Conservation (phyloP, 2,329 filamentous ascomycete genomes). For the Alternaria sp. region DNA sequence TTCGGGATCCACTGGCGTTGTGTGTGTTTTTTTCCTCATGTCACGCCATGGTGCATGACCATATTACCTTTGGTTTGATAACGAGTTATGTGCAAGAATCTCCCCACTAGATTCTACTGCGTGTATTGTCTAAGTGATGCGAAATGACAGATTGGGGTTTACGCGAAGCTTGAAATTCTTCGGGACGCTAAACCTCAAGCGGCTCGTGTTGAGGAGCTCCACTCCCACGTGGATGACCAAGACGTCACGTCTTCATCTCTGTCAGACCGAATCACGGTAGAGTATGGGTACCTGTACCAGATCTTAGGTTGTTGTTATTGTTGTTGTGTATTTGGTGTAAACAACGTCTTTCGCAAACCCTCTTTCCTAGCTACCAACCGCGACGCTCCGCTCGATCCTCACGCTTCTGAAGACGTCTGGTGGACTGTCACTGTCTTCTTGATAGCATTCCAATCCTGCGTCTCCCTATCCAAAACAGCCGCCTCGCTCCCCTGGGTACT, state of each 20-base stretch:
- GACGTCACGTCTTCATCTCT: neutral
- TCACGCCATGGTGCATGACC: neutral
- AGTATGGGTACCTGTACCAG: neutral
- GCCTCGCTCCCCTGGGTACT: neutral
- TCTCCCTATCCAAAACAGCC: neutral
- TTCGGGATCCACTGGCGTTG: slow-evolving; percentile 3
- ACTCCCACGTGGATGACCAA: neutral
- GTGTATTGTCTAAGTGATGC: neutral
- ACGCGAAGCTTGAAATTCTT: neutral
- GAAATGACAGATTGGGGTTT: neutral
- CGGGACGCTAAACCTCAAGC: neutral
- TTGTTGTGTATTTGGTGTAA: neutral
- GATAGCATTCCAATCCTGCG: neutral
- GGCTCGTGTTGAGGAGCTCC: neutral
- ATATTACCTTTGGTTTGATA: neutral
- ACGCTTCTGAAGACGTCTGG: neutral
- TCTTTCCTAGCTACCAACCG: neutral
- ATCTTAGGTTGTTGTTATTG: neutral
- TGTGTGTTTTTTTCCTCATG: neutral
- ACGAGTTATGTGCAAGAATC: slow-evolving; percentile 1
- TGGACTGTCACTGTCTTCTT: neutral
- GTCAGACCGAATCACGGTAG: neutral
- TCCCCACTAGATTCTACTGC: neutral
- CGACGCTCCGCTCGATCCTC: neutral
- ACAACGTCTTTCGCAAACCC: neutral